Base-by-base conservation (phyloP, 2,329 filamentous ascomycete species). In the Aspergillus fructus region DNA sequence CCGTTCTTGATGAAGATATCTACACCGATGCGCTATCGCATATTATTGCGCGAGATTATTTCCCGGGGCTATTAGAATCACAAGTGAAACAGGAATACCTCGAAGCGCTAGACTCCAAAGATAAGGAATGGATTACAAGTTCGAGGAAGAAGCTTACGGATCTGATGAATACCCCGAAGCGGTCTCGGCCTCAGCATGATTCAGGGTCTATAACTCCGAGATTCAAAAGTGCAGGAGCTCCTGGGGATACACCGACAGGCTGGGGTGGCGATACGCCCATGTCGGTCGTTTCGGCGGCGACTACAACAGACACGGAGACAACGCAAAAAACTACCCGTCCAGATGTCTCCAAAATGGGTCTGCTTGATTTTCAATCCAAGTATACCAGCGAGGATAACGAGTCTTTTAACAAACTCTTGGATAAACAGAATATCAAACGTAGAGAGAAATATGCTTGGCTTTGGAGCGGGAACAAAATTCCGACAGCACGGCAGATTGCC, bases 351-450 rank as follows among this genome's bases (percentile, higher is more conserved):
- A 88, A 88, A 65, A 86, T 97, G 80, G 92, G 89, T 59, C 82
- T 99, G 1, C 86, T 88, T 53, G 85, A 88, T 1, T 99, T 97
- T 68, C 94, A 99, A 70, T 84, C 89, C 3, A 93, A 90, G 64
- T 97, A 97, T 76, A 99, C 93, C 1, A 96, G 91, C 68, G 94
- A 99, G 74, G 94, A 99, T 72, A 97, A 97, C 70, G 94, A 97
- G 71, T 96, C 90, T 66, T 97, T 99, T 78, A 96, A 96, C 74
- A 89, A 88, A 66, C 81, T 99, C 1, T 79, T 97, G 27, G 94
- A 99, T 76, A 90, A 88, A 68, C 91, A 97, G 69, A 99, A 97
- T 69, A 83, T 87, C 60, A 93, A 92, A 72, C 85, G 83, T 50
- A 88, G 89, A 0, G 88, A 93, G 68, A 96, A 93, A 67, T 90